These are phyloP conservation scores for Fusarium bulbicola DNA, from an alignment of 2,329 filamentous ascomycete genomes.

Conservation along the genomic window DNA sequence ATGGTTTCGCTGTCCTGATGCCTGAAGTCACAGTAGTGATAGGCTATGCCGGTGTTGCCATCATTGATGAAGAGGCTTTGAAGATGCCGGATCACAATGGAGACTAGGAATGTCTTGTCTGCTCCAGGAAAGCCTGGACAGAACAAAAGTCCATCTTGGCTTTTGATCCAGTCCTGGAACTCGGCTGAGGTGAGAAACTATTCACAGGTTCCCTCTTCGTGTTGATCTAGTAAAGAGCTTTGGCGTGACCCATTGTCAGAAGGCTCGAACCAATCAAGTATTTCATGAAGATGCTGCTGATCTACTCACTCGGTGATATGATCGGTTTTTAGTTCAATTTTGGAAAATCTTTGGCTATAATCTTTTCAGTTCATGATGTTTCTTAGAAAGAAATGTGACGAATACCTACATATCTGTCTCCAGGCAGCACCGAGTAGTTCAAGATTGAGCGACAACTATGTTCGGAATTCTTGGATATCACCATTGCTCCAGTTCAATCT, in stretches of 20 bases:
- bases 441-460: not conserved
- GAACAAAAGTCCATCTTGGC: not conserved
- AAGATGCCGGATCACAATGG: not conserved
- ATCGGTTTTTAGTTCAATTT: not conserved
- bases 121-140: not conserved
- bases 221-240: not conserved
- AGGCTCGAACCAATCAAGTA: not conserved
- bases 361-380: not conserved
- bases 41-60: not conserved
- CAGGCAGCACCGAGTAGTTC: not conserved
- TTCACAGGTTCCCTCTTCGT: not conserved
- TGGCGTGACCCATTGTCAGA: not conserved
- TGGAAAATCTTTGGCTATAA: not conserved
- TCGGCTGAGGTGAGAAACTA: not conserved
- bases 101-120: not conserved
- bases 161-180: not conserved
- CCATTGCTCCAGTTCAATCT: not conserved
- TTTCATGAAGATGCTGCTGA: not conserved
- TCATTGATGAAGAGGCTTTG: not conserved
- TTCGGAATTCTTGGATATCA: not conserved
- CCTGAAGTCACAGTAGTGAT: not conserved
- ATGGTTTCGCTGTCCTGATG: not conserved
- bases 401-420: not conserved
- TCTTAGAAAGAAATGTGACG: accelerated
- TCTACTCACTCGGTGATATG: not conserved